Base-by-base conservation (phyloP, 2,329 filamentous ascomycete species). In the Ceratocystis lukuohia region DNA sequence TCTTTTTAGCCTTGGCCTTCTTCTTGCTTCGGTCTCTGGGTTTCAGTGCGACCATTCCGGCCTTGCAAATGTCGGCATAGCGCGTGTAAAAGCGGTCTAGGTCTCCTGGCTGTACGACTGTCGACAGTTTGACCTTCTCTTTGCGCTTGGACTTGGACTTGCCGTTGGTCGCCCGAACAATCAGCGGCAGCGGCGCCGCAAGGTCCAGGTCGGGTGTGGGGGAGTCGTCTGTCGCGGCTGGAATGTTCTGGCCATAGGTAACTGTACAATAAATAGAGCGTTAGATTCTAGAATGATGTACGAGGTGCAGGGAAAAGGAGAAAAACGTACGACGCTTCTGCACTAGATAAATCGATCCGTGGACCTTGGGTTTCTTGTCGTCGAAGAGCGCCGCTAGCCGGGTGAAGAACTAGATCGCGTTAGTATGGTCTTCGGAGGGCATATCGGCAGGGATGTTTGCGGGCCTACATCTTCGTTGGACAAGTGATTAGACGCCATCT, bases 51-150 rank as follows among this genome's bases (percentile, higher is more conserved):
- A 83, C 81, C 91, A 97, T 96, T 5, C 91, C 91, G 0, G 82
- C 79, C 79, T 96, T 96, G 77, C 92, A 96, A 2, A 91, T 82
- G 71, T 97, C 94, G 25, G 91, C 92, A 77, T 97, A 99, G 64
- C 84, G 82, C 37, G 80, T 78, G 75, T 91, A 99, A 73, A 99
- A 99, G 0, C 75, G 78, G 65, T 95, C 91, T 10, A 97, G 75
- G 4, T 88, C 84, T 67, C 87, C 84, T 0, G 88, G 84, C 66
- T 88, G 81, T 0, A 97, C 91, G 0, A 96, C 76, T 0, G 94
- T 97, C 1, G 89, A 90, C 30, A 96, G 74, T 75, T 92, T 96
- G 70, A 89, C 76, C 70, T 87, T 86, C 66, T 80, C 75, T 50
- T 79, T 75, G 66, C 81, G 80, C 69, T 81, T 80, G 69, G 76